A percentile compares a stretch with the other conserved stretches of the same genome.
These are phyloP conservation scores for Coemansia reversa DNA, from an alignment of 192 early-diverging fungal genomes.

Conservation along the genomic window DNA sequence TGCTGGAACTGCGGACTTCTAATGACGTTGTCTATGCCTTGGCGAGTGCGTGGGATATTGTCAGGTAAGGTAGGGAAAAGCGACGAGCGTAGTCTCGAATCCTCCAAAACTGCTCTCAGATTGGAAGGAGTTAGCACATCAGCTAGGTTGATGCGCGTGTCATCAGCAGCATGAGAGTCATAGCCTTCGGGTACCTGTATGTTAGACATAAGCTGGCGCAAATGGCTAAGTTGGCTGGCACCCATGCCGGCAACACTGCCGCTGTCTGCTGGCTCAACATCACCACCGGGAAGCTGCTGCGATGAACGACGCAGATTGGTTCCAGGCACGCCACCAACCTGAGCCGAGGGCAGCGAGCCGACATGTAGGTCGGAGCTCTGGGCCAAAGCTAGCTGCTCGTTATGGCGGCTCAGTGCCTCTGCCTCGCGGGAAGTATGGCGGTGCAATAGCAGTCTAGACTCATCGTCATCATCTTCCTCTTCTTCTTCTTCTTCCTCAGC, in stretches of 20 bases:
- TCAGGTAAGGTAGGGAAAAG: constrained; percentile 53
- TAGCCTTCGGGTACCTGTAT: constrained; percentile 24
- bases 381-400: constrained; percentile 42
- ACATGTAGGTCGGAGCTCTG: constrained; percentile 16
- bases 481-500: constrained; percentile 17
- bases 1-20: constrained; percentile 55
- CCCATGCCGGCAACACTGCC: constrained; percentile 8
- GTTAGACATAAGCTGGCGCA: constrained; percentile 37
- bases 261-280: constrained; percentile 9
- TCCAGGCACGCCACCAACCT: constrained; percentile 38
- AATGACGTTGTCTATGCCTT: constrained; percentile 32
- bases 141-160: constrained; percentile 15
- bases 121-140: constrained; percentile 47
- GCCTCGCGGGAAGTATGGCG: constrained; percentile 20
- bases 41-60: constrained; percentile 10
- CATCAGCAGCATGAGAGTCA: neutral
- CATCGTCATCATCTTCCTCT: constrained; percentile 19
- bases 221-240: constrained; percentile 20
- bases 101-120: constrained; percentile 35
- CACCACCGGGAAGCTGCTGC: constrained; percentile 24
- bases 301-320: constrained; percentile 18
- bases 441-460: constrained; percentile 6
- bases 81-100: constrained; percentile 25
- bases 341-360: constrained; percentile 23
- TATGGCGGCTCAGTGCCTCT: constrained; percentile 31